phyloP scores from a whole-genome alignment of 306 rosid genomes.

The Psophocarpus tetragonolobus region DNA sequence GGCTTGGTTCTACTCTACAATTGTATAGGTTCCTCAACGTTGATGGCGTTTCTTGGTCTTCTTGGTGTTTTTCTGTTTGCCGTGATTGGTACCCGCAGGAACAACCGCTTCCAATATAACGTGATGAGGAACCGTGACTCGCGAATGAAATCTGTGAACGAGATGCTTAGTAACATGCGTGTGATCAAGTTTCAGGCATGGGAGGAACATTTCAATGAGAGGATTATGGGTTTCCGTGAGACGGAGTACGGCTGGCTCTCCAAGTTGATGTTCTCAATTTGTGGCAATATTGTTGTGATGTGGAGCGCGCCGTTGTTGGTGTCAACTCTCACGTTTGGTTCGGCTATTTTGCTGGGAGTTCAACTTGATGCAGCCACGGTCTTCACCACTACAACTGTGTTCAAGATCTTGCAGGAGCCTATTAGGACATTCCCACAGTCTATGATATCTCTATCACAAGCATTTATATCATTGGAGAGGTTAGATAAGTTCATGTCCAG shows the following conservation, averaged over 20 bases:
- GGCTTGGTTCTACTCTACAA: slow-evolving; percentile 57
- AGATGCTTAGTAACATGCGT: slow-evolving; percentile 78
- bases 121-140: slow-evolving; percentile 73
- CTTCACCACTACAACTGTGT: slow-evolving; percentile 66
- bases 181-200: slow-evolving; percentile 92
- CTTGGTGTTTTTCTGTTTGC: slow-evolving; percentile 40
- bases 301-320: slow-evolving; percentile 65
- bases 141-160: slow-evolving; percentile 79
- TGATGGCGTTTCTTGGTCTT: slow-evolving; percentile 50
- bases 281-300: slow-evolving; percentile 52
- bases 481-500: slow-evolving; percentile 67
- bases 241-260: slow-evolving; percentile 63
- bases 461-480: slow-evolving; percentile 70
- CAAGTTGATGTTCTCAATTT: slow-evolving; percentile 65
- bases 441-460: slow-evolving; percentile 70
- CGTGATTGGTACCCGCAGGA: slow-evolving; percentile 35
- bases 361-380: slow-evolving; percentile 71
- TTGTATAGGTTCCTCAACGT: slow-evolving; percentile 49
- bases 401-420: slow-evolving; percentile 74
- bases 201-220: slow-evolving; percentile 70
- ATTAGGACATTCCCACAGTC: slow-evolving; percentile 78
- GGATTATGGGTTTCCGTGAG: slow-evolving; percentile 52
- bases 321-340: slow-evolving; percentile 65
- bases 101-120: slow-evolving; percentile 51
- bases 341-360: slow-evolving; percentile 63